These are phyloP conservation scores for Fraxinus dipetala DNA, from an alignment of 305 asterid genomes.

Conservation along the genomic window DNA sequence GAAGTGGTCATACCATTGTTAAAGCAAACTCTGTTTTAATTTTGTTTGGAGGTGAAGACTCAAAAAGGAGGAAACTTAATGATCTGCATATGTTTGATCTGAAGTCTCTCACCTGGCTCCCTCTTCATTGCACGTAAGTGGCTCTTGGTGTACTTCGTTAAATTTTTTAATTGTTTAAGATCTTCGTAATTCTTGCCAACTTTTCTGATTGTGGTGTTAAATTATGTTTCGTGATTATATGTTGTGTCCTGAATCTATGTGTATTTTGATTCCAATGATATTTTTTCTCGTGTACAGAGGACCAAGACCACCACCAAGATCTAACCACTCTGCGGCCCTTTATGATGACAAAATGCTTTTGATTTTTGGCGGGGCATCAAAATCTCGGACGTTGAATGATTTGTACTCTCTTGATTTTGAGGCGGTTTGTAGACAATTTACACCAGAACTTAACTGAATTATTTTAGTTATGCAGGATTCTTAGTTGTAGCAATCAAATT, in stretches of 20 bases:
- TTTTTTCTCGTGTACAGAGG: conserved; percentile 57
- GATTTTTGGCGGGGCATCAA: conserved; percentile 87
- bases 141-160: not conserved
- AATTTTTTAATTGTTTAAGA: conserved; percentile 3
- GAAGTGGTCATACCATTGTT: conserved; percentile 93
- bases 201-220: conserved; percentile 12
- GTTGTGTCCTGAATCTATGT: conserved; percentile 13
- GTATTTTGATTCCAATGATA: conserved; percentile 18
- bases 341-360: conserved; percentile 83
- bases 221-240: conserved; percentile 3
- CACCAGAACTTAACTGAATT: not conserved
- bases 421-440: conserved; percentile 59
- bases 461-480: conserved; percentile 14
- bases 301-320: conserved; percentile 84
- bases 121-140: conserved; percentile 97
- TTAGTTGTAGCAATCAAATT: conserved; percentile 8
- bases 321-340: conserved; percentile 85
- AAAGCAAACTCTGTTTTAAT: conserved; percentile 78
- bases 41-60: conserved; percentile 93
- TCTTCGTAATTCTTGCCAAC: not conserved
- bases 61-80: conserved; percentile 75
- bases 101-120: conserved; percentile 95
- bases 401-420: conserved; percentile 91
- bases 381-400: conserved; percentile 88
- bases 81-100: conserved; percentile 98